Evolutionary conservation across 208 protist genomes (phyloP).

Genomic region (Acanthamoeba sp.): DNA sequence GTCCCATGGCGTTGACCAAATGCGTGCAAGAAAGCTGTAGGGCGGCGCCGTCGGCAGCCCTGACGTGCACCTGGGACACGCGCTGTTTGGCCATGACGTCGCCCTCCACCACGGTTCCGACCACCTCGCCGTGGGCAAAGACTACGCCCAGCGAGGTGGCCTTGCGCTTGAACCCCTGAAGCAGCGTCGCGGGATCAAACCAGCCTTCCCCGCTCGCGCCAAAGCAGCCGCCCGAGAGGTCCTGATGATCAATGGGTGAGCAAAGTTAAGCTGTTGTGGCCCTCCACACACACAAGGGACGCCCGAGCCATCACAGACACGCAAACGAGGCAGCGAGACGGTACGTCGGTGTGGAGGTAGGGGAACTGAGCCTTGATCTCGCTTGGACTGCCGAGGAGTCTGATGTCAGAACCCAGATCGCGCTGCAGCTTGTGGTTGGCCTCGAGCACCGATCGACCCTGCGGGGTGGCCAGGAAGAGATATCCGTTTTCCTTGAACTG

Average conservation of each 20-base stretch:
- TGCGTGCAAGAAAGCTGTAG: not conserved
- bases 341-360: constrained; percentile 66
- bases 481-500: constrained; percentile 67
- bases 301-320: not conserved
- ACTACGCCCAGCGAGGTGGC: constrained; percentile 5
- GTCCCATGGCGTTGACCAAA: constrained; percentile 37
- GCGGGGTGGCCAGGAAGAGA: constrained; percentile 49
- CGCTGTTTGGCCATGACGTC: not conserved
- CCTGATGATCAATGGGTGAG: not conserved
- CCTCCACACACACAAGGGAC: not conserved
- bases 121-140: not conserved
- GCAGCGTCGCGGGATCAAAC: constrained; percentile 55
- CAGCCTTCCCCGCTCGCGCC: constrained; percentile 53
- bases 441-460: constrained; percentile 31
- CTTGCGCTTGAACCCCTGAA: constrained; percentile 56
- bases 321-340: not conserved
- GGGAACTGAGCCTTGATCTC: constrained; percentile 12
- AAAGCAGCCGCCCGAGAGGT: constrained; percentile 15
- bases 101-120: not conserved
- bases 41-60: not conserved
- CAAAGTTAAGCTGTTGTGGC: not conserved
- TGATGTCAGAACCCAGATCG: constrained; percentile 18
- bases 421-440: constrained; percentile 56
- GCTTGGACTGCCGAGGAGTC: not conserved
- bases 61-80: not conserved